Conservation (phyloP, 148 eudicot species). For the Diospyros lotus region DNA sequence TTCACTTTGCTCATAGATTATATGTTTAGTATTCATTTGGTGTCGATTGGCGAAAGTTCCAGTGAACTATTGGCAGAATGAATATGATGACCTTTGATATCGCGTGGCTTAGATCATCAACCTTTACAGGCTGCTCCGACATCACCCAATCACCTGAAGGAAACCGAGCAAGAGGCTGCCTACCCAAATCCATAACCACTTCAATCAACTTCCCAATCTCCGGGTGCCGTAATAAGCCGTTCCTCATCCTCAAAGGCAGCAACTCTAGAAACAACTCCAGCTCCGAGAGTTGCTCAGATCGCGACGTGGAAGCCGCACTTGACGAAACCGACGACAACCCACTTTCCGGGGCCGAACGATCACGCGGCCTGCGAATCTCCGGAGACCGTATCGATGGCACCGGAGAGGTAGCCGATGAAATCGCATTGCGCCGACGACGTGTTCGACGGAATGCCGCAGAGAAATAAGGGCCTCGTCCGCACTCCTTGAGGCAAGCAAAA, state of each 20-base stretch:
- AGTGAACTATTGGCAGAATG: background rate
- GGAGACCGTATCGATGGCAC: slow-evolving; percentile 47
- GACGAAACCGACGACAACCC: slow-evolving; percentile 46
- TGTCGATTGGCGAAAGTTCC: background rate
- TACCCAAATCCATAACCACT: slow-evolving; percentile 90
- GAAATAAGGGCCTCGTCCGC: slow-evolving; percentile 27
- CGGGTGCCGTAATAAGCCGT: slow-evolving; percentile 49
- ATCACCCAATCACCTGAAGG: slow-evolving; percentile 96
- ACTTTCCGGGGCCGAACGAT: slow-evolving; percentile 47
- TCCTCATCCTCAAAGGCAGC: slow-evolving; percentile 72
- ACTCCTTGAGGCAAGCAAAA: slow-evolving; percentile 33
- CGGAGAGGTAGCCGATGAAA: slow-evolving; percentile 34
- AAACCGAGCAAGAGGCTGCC: slow-evolving; percentile 90
- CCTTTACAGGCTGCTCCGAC: slow-evolving; percentile 62
- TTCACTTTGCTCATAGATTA: background rate
- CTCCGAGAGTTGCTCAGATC: slow-evolving; percentile 49
- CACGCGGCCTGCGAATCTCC: slow-evolving; percentile 69
- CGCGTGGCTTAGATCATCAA: slow-evolving; percentile 72
- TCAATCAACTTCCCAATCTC: slow-evolving; percentile 73
- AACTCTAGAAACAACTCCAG: slow-evolving; percentile 77
- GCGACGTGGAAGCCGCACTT: slow-evolving; percentile 25
- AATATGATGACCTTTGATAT: slow-evolving; percentile 65
- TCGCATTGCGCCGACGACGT: slow-evolving; percentile 28
- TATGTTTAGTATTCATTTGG: background rate
- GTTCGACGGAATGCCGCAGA: slow-evolving; percentile 79